These are phyloP conservation scores for Ramichloridium luteum DNA, from an alignment of 2,329 filamentous ascomycete genomes.

Conservation along the genomic window DNA sequence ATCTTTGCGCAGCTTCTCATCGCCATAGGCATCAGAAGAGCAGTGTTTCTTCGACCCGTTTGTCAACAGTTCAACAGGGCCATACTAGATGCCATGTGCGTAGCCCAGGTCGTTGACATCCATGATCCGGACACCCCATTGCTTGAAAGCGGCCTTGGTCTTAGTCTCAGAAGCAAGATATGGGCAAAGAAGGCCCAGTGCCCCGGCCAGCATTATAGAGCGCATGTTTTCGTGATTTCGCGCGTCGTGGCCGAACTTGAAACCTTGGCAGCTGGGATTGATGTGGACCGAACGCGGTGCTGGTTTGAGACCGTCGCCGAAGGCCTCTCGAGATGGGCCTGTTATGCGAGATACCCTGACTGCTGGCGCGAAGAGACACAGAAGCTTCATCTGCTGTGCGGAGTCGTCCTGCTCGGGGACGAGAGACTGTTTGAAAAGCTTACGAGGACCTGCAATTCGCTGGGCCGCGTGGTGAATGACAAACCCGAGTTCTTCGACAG, in stretches of 20 bases:
- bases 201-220: neutral
- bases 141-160: constrained; percentile 1
- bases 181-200: neutral
- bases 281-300: neutral
- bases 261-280: neutral
- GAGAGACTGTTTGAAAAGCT: constrained; percentile 1
- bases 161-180: constrained; percentile 2
- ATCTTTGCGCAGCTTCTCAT: constrained; percentile 4
- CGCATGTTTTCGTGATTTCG: neutral
- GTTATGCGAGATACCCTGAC: too few species aligned
- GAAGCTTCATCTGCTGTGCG: neutral
- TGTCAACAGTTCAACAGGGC: constrained; percentile 4
- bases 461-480: neutral
- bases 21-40: constrained; percentile 5
- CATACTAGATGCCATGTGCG: constrained; percentile 5
- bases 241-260: neutral
- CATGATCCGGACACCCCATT: constrained; percentile 3
- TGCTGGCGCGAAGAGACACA: neutral
- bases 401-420: neutral
- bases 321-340: neutral
- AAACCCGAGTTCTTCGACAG: constrained; percentile 2
- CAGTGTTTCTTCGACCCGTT: constrained; percentile 3
- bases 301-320: neutral
- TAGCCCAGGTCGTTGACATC: constrained; percentile 3
- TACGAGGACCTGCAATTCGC: neutral